Evolutionary conservation across 2,329 filamentous ascomycete genomes (phyloP).

Genomic region (Phialemoniopsis sp.): DNA sequence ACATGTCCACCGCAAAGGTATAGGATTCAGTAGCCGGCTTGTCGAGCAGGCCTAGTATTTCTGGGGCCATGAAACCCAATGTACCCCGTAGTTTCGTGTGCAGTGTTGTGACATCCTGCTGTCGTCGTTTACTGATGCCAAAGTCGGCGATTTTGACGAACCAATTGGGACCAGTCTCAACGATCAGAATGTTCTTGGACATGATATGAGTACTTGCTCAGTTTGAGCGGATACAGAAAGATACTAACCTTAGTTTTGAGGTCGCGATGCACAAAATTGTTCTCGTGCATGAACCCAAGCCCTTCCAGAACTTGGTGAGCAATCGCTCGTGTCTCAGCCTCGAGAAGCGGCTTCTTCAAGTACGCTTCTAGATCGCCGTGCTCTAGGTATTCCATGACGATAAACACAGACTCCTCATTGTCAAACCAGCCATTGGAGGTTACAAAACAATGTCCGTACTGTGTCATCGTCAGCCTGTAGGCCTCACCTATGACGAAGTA

Average conservation of each 20-base stretch:
- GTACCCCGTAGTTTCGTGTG: constrained; percentile 10
- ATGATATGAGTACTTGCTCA: background rate
- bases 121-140: constrained; percentile 15
- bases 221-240: background rate
- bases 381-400: constrained; percentile 16
- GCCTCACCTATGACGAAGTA: background rate
- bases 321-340: constrained; percentile 8
- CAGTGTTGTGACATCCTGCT: constrained; percentile 9
- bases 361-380: constrained; percentile 13
- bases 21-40: background rate
- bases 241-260: constrained; percentile 13
- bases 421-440: constrained; percentile 15
- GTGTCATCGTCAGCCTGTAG: background rate
- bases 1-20: constrained; percentile 18
- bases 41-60: constrained; percentile 8
- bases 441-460: constrained; percentile 14
- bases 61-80: constrained; percentile 14
- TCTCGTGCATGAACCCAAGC: constrained; percentile 13
- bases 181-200: constrained; percentile 19
- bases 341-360: constrained; percentile 5
- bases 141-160: constrained; percentile 21
- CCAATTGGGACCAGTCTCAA: constrained; percentile 11
- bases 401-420: constrained; percentile 7
- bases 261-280: constrained; percentile 13
- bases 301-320: constrained; percentile 11